These are phyloP conservation scores for Polytrichum formosum DNA, from an alignment of 225 moss, liverwort and hornwort genomes.

Conservation along the genomic window DNA sequence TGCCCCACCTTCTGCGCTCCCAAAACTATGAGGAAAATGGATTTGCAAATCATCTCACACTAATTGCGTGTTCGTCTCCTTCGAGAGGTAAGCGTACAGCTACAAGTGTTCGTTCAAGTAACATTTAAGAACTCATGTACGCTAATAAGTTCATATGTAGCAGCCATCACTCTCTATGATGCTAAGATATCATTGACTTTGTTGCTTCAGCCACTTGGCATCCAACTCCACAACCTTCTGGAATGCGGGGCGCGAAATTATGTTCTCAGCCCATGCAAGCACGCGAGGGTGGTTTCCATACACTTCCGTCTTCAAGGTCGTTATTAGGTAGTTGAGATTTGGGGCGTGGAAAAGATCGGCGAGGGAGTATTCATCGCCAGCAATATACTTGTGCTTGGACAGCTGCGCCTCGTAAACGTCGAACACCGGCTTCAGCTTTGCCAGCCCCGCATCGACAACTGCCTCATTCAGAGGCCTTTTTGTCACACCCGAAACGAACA, in stretches of 20 bases:
- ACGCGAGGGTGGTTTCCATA: slow-evolving; percentile 18
- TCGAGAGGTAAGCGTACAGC: no score
- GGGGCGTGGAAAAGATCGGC: slow-evolving; percentile 57
- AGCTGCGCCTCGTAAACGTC: slow-evolving; percentile 63
- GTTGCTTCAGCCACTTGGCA: slow-evolving; percentile 5
- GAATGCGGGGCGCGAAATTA: slow-evolving; percentile 24
- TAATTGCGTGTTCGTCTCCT: no score
- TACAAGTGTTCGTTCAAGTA: no score
- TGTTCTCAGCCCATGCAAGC: slow-evolving; percentile 20
- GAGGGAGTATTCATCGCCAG: slow-evolving; percentile 43
- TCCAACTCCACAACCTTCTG: slow-evolving; percentile 21
- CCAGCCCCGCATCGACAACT: slow-evolving; percentile 18
- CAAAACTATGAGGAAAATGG: no score
- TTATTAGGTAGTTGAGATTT: slow-evolving; percentile 15
- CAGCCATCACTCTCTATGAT: no score
- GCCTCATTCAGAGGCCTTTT: slow-evolving; percentile 35
- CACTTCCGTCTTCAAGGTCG: slow-evolving; percentile 12
- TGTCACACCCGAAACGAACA: slow-evolving; percentile 29
- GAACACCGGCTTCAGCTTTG: slow-evolving; percentile 52
- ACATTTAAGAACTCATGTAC: no score
- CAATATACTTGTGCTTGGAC: slow-evolving; percentile 42
- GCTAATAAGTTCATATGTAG: no score
- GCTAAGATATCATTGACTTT: no score
- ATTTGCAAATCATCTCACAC: no score
- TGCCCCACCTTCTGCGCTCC: no score